Conservation (phyloP, 2,329 filamentous ascomycete species). For the Ceratocystis variospora region DNA sequence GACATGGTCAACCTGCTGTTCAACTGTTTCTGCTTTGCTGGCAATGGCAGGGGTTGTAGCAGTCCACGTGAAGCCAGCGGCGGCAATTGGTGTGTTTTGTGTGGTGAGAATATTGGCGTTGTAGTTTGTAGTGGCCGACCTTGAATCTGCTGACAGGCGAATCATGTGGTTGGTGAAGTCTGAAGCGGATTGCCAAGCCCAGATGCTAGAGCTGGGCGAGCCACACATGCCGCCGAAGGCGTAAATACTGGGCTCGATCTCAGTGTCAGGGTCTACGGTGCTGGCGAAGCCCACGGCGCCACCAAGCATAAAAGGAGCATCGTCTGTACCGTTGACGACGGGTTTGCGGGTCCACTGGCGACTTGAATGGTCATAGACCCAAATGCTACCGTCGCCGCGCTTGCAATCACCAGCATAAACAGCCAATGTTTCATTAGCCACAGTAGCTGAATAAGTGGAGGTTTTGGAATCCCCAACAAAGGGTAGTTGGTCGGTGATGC, state of each 20-base stretch:
- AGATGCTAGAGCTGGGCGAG: slow-evolving; percentile 24
- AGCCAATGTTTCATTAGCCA: slow-evolving; percentile 52
- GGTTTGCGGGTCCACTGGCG: slow-evolving; percentile 22
- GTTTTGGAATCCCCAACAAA: slow-evolving; percentile 42
- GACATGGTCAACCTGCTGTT: slow-evolving; percentile 64
- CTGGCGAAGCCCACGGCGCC: slow-evolving; percentile 54
- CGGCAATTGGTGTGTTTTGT: slow-evolving; percentile 40
- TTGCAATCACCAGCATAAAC: slow-evolving; percentile 64
- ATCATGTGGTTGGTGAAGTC: slow-evolving; percentile 73
- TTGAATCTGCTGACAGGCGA: slow-evolving; percentile 33
- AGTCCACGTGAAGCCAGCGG: slow-evolving; percentile 79
- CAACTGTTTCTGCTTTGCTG: slow-evolving; percentile 49
- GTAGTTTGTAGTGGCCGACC: slow-evolving; percentile 28
- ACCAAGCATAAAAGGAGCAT: slow-evolving; percentile 38
- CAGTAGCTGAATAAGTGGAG: slow-evolving; percentile 51
- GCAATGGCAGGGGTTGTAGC: slow-evolving; percentile 55
- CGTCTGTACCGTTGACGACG: slow-evolving; percentile 18
- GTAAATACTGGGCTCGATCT: slow-evolving; percentile 43
- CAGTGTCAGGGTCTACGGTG: slow-evolving; percentile 33
- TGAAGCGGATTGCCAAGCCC: slow-evolving; percentile 53
- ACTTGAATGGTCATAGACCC: slow-evolving; percentile 46
- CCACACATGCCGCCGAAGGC: slow-evolving; percentile 82
- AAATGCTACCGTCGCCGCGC: slow-evolving; percentile 43
- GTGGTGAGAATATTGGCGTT: slow-evolving; percentile 19
- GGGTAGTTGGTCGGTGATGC: slow-evolving; percentile 43